Evolutionary conservation across 2,329 filamentous ascomycete species (phyloP).

Genomic region (Coniochaeta hoffmannii): DNA sequence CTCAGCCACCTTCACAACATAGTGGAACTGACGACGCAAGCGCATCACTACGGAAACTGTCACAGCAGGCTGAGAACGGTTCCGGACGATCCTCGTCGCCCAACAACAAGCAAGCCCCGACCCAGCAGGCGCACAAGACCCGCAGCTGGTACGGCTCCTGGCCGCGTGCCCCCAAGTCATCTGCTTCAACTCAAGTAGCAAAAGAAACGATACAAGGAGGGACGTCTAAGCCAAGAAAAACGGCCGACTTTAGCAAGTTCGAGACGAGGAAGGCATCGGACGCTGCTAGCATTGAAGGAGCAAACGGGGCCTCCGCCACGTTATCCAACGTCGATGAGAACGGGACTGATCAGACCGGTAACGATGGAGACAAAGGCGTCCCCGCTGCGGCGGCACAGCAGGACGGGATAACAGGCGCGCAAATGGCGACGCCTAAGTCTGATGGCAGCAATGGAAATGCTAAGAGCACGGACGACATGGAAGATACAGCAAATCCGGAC

Average conservation of each 20-base stretch:
- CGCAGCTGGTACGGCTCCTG: slow-evolving; percentile 59
- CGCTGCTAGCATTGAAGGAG: slow-evolving; percentile 20
- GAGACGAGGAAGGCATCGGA: slow-evolving; percentile 33
- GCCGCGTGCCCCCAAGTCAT: slow-evolving; percentile 47
- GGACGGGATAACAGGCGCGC: slow-evolving; percentile 6
- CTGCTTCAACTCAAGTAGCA: slow-evolving; percentile 52
- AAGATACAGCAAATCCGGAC: slow-evolving; percentile 3
- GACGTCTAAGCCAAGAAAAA: slow-evolving; percentile 37
- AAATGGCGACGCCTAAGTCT: background rate
- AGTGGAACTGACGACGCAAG: background rate
- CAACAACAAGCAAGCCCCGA: background rate
- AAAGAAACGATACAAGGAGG: slow-evolving; percentile 54
- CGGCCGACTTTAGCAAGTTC: slow-evolving; percentile 43
- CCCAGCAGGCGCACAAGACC: slow-evolving; percentile 38
- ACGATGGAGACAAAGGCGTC: background rate
- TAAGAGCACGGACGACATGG: background rate
- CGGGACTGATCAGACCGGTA: background rate
- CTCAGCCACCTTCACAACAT: slow-evolving; percentile 1
- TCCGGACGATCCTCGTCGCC: background rate
- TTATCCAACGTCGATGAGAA: slow-evolving; percentile 23
- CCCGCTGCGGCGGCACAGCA: background rate
- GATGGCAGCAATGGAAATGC: slow-evolving; percentile 9
- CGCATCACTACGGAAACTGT: slow-evolving; percentile 5
- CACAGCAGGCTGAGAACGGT: background rate
- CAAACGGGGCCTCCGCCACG: slow-evolving; percentile 20